phyloP scores from a whole-genome alignment of 116 monocot species.

The Iris pallida region DNA sequence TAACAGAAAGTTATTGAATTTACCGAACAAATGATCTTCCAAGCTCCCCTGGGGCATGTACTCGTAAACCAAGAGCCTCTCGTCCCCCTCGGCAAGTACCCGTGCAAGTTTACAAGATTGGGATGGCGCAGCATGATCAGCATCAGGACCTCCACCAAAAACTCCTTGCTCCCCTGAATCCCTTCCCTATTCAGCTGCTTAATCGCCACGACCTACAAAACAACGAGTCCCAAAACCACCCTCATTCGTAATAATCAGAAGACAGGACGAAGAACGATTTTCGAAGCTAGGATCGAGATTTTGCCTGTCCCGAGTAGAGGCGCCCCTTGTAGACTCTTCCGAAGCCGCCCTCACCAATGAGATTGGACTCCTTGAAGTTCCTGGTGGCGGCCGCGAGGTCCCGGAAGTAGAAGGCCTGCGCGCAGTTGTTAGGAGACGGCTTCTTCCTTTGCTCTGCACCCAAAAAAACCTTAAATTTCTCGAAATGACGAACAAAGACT shows the following conservation, averaged over 20 bases:
- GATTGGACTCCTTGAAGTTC: slow-evolving; percentile 38
- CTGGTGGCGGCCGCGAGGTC: slow-evolving; percentile 45
- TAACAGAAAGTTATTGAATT: neutral
- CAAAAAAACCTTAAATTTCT: neutral
- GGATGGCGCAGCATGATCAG: slow-evolving; percentile 30
- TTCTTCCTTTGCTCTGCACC: slow-evolving; percentile 14
- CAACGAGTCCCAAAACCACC: neutral
- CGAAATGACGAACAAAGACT: neutral
- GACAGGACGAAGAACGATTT: too few relatives aligned
- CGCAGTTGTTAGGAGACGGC: slow-evolving; percentile 2
- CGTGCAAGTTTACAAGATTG: slow-evolving; percentile 41
- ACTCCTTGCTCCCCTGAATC: slow-evolving; percentile 41
- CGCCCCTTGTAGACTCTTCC: slow-evolving; percentile 58
- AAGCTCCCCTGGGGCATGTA: slow-evolving; percentile 53
- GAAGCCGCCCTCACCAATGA: slow-evolving; percentile 65
- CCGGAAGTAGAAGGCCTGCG: slow-evolving; percentile 32
- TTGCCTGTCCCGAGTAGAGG: slow-evolving; percentile 35
- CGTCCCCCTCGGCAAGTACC: slow-evolving; percentile 42
- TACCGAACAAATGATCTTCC: slow-evolving; percentile 43
- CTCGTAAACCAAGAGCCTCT: slow-evolving; percentile 47
- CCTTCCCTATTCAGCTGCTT: slow-evolving; percentile 41
- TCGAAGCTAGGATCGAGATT: too few relatives aligned
- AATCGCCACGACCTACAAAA: slow-evolving; percentile 32
- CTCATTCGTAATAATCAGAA: too few relatives aligned
- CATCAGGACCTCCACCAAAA: slow-evolving; percentile 51